Base-by-base conservation (phyloP, 352 stramenopile species). In the Pythium phragmiticola region DNA sequence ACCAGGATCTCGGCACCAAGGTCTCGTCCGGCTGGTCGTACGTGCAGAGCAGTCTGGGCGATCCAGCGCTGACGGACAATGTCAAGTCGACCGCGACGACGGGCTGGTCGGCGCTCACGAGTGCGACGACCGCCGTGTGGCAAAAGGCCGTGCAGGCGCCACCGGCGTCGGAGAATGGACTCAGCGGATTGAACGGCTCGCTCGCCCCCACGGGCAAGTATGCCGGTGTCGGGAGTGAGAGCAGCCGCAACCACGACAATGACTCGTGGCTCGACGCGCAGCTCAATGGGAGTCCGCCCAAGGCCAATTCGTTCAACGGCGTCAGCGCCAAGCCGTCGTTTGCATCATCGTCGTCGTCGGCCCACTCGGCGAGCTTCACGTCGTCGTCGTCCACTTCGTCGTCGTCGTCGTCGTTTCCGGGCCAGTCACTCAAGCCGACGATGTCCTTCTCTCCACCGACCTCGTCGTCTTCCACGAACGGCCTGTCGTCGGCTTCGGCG, bases 21-120 rank as follows among this genome's bases (percentile, higher is more conserved):
- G 85, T 94, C 30, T 89, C 82, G 11, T 89, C 81, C 3, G 74
- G 82, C 19, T 94, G 85, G 85, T 91, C 76, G 14, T 89, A 82
- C 47, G 75, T 94, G 21, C 82, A 90, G 57, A 89, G 70, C 60
- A 87, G 80, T 28, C 83, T 92, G 23, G 74, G 77, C 14, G 85
- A 92, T 61, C 85, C 85, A 3, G 79, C 82, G 37, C 65, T 94
- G 17, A 80, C 76, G 34, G 63, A 81, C 17, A 89, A 89, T 48
- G 83, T 94, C 62, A 94, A 92, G 75, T 85, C 81, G n/a, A 91
- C 81, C 5, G 85, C 85, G 6, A 78, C 83, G 8, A 84, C 80
- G 12, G 77, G 85, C 33, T 94, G 85, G 85, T 92, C 83, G 7
- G 73, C 72, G 63, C 73, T 94, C 53, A 86, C 85, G 19, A 88